Conservation (phyloP, 1,284 basidiomycete species). For the Trichosporon inkin region DNA sequence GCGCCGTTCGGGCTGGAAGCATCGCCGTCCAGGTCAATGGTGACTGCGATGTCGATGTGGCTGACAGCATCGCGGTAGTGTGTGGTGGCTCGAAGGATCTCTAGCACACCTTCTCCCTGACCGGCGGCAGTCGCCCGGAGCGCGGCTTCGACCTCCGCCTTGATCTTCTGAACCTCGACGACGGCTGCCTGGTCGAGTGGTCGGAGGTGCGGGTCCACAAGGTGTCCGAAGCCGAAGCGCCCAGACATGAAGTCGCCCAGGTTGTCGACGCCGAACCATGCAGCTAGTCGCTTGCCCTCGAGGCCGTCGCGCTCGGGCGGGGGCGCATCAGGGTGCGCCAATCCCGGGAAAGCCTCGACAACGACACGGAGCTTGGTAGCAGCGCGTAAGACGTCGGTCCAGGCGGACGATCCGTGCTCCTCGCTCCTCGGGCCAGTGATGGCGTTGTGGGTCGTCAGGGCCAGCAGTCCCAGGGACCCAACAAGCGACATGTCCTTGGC, state of each 20-base stretch:
- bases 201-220: constrained; percentile 12
- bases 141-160: constrained; percentile 28
- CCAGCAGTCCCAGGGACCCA: constrained; percentile 37
- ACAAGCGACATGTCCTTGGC: constrained; percentile 37
- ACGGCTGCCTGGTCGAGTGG: constrained; percentile 29
- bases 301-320: constrained; percentile 16
- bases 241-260: constrained; percentile 37
- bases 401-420: constrained; percentile 24
- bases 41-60: constrained; percentile 43
- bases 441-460: constrained; percentile 33
- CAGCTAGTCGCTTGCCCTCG: constrained; percentile 20
- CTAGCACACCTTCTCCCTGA: constrained; percentile 18
- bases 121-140: constrained; percentile 11
- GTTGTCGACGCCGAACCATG: constrained; percentile 30
- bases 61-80: constrained; percentile 24
- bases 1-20: constrained; percentile 8
- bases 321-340: constrained; percentile 21
- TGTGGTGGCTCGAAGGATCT: constrained; percentile 25
- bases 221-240: constrained; percentile 37
- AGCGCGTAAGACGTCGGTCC: constrained; percentile 39
- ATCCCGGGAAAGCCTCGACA: constrained; percentile 29
- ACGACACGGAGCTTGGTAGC: constrained; percentile 38
- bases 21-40: constrained; percentile 46
- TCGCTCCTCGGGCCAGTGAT: constrained; percentile 23
- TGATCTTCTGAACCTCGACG: constrained; percentile 27